These are phyloP conservation scores for Musa balbisiana DNA, from an alignment of 202 grass and related monocot genomes.

Conservation along the genomic window DNA sequence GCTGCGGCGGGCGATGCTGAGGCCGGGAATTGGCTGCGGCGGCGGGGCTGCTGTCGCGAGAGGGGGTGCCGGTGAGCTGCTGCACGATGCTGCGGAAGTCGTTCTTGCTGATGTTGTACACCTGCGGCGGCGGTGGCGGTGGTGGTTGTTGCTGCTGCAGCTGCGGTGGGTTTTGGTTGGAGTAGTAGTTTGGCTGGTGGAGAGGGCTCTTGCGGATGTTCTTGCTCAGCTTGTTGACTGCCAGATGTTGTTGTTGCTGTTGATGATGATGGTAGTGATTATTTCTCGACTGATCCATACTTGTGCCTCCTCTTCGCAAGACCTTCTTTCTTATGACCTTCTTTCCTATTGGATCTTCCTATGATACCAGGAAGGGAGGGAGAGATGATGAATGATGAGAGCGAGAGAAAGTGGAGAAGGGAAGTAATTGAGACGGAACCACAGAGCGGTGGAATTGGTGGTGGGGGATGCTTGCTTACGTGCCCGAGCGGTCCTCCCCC, in stretches of 20 bases:
- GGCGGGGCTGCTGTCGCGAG: conserved; percentile 33
- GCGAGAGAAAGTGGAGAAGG: too few relatives aligned
- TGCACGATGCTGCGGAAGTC: conserved; percentile 86
- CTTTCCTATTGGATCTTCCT: too few relatives aligned
- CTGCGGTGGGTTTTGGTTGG: conserved; percentile 21
- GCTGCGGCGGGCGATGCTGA: conserved; percentile 32
- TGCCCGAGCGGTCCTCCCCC: too few relatives aligned
- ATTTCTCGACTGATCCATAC: conserved; percentile 10
- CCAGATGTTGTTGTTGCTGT: conserved; percentile 27
- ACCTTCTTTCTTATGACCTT: too few relatives aligned
- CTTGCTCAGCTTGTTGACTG: conserved; percentile 74
- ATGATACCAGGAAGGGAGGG: too few relatives aligned
- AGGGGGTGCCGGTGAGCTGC: conserved; percentile 54
- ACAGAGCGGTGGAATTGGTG: too few relatives aligned
- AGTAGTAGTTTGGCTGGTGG: neutral
- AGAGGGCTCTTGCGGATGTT: conserved; percentile 70
- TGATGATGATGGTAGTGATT: conserved; percentile 23
- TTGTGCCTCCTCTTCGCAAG: neutral
- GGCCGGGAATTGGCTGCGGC: conserved; percentile 19
- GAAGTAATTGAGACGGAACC: too few relatives aligned
- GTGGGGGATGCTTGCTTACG: too few relatives aligned
- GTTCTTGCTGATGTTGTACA: conserved; percentile 94
- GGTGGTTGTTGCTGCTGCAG: conserved; percentile 20
- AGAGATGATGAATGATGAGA: too few relatives aligned
- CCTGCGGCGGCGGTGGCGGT: conserved; percentile 59